A percentile compares a stretch with the other conserved stretches of the same genome.
phyloP scores from a whole-genome alignment of 257 asterid species.

The Przewalskia tangutica region DNA sequence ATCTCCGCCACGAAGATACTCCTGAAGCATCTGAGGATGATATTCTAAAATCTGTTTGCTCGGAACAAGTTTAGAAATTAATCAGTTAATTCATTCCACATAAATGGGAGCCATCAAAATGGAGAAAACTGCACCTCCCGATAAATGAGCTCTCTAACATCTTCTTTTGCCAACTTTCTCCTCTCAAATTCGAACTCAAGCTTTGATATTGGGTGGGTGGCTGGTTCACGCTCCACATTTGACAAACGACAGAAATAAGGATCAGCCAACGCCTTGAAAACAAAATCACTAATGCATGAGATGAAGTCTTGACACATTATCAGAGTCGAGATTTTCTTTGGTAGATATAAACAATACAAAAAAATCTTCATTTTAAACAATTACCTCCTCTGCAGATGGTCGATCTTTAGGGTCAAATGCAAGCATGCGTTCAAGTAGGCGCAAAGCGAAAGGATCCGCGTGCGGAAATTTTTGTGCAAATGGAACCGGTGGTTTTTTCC shows the following conservation, averaged over 20 bases:
- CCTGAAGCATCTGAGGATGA: constrained; percentile 96
- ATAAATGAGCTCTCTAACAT: constrained; percentile 86
- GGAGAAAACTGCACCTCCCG: constrained; percentile 27
- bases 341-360: neutral
- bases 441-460: constrained; percentile 75
- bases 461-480: constrained; percentile 62
- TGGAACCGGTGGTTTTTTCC: constrained; percentile 73
- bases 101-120: constrained; percentile 11
- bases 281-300: constrained; percentile 5
- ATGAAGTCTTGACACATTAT: neutral
- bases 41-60: constrained; percentile 80
- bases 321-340: neutral
- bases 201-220: constrained; percentile 77
- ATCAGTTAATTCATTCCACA: neutral
- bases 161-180: constrained; percentile 79
- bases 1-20: constrained; percentile 88
- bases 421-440: constrained; percentile 60
- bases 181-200: constrained; percentile 94
- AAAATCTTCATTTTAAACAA: neutral
- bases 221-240: constrained; percentile 81
- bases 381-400: constrained; percentile 90
- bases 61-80: constrained; percentile 9
- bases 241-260: constrained; percentile 72
- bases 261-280: constrained; percentile 63
- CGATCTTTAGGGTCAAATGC: constrained; percentile 95